phyloP scores from a whole-genome alignment of 2,329 filamentous ascomycete genomes.

The Phoma sp. region DNA sequence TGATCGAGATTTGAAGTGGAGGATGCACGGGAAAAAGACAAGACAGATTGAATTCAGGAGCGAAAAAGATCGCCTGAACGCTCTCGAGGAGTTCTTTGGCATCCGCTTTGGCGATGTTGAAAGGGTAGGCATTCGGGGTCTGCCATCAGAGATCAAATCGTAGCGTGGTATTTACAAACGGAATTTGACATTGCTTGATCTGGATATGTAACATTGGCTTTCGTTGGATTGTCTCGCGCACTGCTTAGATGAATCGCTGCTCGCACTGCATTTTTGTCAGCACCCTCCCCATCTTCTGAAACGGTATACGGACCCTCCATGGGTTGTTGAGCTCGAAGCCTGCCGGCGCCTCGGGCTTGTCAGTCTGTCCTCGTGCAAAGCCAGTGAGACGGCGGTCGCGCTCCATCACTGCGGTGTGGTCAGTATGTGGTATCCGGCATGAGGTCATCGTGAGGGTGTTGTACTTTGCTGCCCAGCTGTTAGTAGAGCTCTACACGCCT shows the following conservation, averaged over 20 bases:
- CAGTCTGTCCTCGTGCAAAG: constrained; percentile 65
- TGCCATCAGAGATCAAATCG: constrained; percentile 43
- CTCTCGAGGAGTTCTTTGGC: constrained; percentile 52
- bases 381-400: constrained; percentile 68
- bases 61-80: constrained; percentile 53
- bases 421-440: constrained; percentile 40
- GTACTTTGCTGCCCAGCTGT: constrained; percentile 60
- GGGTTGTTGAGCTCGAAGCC: constrained; percentile 72
- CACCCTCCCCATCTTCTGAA: neutral
- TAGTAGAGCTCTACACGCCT: constrained; percentile 43
- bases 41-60: constrained; percentile 49
- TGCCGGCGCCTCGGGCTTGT: constrained; percentile 62
- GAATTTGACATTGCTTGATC: constrained; percentile 20
- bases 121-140: constrained; percentile 45
- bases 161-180: constrained; percentile 8
- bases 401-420: constrained; percentile 65
- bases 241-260: constrained; percentile 44
- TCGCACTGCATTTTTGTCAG: constrained; percentile 46
- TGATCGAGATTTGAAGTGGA: constrained; percentile 54
- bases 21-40: constrained; percentile 51
- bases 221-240: constrained; percentile 13
- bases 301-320: constrained; percentile 63
- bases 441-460: constrained; percentile 43
- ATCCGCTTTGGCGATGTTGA: constrained; percentile 50
- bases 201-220: constrained; percentile 21